Conservation (phyloP, 306 rosid species). For the Hippophae rhamnoides region DNA sequence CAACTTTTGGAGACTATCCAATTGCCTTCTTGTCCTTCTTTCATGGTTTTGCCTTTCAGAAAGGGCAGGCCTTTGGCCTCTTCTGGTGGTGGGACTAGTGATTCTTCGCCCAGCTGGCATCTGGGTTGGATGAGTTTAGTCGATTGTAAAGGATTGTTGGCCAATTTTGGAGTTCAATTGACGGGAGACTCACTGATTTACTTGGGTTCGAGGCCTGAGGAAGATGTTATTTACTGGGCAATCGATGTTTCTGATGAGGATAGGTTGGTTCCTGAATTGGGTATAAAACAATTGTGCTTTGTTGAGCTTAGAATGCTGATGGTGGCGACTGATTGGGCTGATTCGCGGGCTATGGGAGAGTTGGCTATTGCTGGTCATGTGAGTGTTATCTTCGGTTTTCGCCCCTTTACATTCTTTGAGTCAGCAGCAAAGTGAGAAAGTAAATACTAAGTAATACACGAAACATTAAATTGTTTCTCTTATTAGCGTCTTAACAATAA, state of each 20-base stretch:
- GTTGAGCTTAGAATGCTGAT: constrained; percentile 76
- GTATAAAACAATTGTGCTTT: constrained; percentile 30
- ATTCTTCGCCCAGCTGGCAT: constrained; percentile 42
- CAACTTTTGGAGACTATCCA: constrained; percentile 31
- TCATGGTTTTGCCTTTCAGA: constrained; percentile 66
- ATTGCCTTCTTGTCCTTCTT: constrained; percentile 33
- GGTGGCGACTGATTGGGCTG: constrained; percentile 89
- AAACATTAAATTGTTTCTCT: no score
- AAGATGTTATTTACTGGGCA: constrained; percentile 68
- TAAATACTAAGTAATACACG: no score
- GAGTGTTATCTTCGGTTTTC: constrained; percentile 17
- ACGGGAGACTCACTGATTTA: constrained; percentile 54
- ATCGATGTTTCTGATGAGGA: constrained; percentile 52
- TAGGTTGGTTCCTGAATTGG: constrained; percentile 33
- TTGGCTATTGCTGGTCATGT: constrained; percentile 92
- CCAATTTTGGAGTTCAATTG: constrained; percentile 34
- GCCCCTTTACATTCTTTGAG: background rate
- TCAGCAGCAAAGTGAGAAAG: no score
- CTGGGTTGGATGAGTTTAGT: constrained; percentile 71
- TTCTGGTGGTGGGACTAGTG: constrained; percentile 18
- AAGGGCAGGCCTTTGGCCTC: constrained; percentile 67
- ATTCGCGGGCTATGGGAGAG: constrained; percentile 44
- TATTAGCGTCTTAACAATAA: no score
- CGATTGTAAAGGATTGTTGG: constrained; percentile 34
- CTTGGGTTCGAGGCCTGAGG: constrained; percentile 49